Conservation (phyloP, 768 basidiomycete species). For the Tubosaeta sp. region DNA sequence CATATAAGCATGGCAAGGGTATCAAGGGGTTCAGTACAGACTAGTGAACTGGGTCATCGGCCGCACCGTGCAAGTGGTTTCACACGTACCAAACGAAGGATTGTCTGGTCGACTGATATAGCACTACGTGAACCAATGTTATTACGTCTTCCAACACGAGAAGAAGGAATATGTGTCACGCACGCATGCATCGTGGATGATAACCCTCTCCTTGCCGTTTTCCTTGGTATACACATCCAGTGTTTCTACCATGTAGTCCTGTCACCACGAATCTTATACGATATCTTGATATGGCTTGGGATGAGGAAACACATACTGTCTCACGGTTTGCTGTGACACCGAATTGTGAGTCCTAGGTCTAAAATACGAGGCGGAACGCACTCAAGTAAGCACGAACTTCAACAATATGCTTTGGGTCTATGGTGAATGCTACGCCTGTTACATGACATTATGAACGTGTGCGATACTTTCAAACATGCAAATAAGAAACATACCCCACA, state of each 20-base stretch:
- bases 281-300: background rate
- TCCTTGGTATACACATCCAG: constrained; percentile 65
- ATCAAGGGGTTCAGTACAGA: constrained; percentile 73
- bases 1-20: constrained; percentile 63
- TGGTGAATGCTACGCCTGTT: constrained; percentile 76
- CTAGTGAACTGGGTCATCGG: constrained; percentile 33
- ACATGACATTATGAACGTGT: background rate
- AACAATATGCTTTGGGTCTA: constrained; percentile 65
- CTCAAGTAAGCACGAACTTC: constrained; percentile 81
- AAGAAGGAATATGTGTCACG: background rate
- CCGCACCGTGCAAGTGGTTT: background rate
- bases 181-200: constrained; percentile 45
- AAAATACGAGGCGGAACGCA: constrained; percentile 25
- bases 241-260: constrained; percentile 84
- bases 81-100: constrained; percentile 72
- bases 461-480: too few relatives aligned
- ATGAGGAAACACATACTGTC: constrained; percentile 44
- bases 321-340: constrained; percentile 61
- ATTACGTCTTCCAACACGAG: background rate
- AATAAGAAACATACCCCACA: constrained; percentile 55
- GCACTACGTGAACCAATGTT: constrained; percentile 40
- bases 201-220: constrained; percentile 45
- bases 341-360: background rate
- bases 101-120: constrained; percentile 87
- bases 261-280: background rate